These are phyloP conservation scores for Tulasnella calospora DNA, from an alignment of 768 basidiomycete species.

Conservation along the genomic window DNA sequence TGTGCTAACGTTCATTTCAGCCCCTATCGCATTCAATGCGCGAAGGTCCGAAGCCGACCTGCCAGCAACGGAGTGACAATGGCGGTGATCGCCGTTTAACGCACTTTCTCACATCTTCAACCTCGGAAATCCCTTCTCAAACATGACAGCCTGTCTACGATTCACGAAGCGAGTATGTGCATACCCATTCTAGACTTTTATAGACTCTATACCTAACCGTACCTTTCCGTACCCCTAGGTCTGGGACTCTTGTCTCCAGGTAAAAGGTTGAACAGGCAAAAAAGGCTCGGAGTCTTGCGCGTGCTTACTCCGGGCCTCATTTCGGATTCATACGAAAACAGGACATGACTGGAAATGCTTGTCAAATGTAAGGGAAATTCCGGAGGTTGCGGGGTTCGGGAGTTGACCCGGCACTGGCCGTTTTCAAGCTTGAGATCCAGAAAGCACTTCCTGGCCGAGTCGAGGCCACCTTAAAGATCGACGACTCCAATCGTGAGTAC, in stretches of 20 bases:
- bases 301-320: neutral
- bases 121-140: neutral
- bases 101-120: neutral
- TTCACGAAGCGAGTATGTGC: slow-evolving; percentile 57
- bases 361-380: neutral
- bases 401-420: neutral
- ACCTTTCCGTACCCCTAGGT: neutral
- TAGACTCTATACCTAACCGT: neutral
- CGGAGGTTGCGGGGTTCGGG: neutral
- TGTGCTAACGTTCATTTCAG: no score
- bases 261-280: neutral
- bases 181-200: neutral
- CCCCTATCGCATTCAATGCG: no score
- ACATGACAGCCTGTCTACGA: slow-evolving; percentile 66
- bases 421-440: neutral
- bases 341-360: slow-evolving; percentile 3
- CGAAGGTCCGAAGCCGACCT: no score
- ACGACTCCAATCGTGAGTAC: neutral
- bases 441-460: neutral
- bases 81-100: neutral
- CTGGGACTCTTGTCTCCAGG: slow-evolving; percentile 1
- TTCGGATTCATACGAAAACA: neutral
- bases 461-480: neutral
- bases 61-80: neutral
- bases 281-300: neutral